phyloP scores from a whole-genome alignment of 768 basidiomycete genomes.

The Clavulina sp. region DNA sequence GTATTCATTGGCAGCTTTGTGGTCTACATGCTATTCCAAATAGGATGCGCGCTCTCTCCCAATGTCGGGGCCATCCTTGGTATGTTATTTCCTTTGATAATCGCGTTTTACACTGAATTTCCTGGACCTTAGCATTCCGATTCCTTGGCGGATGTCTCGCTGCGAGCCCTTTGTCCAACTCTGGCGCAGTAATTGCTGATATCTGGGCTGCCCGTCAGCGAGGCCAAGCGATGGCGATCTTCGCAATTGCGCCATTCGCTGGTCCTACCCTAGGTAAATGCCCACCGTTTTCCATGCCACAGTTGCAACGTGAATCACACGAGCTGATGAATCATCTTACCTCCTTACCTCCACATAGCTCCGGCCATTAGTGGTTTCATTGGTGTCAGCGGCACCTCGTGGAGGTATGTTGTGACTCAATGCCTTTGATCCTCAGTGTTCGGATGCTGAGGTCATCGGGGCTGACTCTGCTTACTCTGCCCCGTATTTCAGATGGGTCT shows the following conservation, averaged over 20 bases:
- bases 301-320: no score
- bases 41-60: constrained; percentile 21
- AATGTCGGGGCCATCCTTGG: constrained; percentile 20
- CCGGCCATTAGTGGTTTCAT: constrained; percentile 12
- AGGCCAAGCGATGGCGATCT: constrained; percentile 14
- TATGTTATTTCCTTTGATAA: no score
- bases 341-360: no score
- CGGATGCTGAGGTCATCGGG: no score
- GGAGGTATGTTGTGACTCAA: constrained; percentile 7
- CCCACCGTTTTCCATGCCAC: constrained; percentile 13
- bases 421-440: neutral
- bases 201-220: constrained; percentile 15
- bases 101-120: no score
- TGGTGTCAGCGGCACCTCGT: constrained; percentile 8
- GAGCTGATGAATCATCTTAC: no score
- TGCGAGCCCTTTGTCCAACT: constrained; percentile 13
- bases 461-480: neutral
- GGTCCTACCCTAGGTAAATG: constrained; percentile 17
- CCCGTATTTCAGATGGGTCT: constrained; percentile 15
- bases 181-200: constrained; percentile 15
- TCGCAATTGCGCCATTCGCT: constrained; percentile 12
- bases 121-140: no score
- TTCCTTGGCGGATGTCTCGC: constrained; percentile 16
- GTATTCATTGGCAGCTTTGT: constrained; percentile 22
- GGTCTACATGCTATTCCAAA: constrained; percentile 14